phyloP scores from a whole-genome alignment of 129 eudicot species.

The Gnaphalium uliginosum region DNA sequence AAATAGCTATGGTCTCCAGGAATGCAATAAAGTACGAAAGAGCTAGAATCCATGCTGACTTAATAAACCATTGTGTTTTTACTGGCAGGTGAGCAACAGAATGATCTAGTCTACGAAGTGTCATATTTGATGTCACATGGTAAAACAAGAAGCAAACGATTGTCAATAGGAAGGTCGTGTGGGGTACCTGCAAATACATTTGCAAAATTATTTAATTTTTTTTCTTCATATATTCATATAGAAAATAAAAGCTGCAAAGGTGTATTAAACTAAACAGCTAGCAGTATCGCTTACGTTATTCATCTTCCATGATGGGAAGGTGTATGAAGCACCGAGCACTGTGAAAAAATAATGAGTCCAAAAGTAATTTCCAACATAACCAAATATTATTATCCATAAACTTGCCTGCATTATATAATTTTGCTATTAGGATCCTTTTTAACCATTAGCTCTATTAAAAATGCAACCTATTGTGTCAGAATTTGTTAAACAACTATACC shows the following conservation, averaged over 20 bases:
- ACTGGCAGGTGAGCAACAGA: slow-evolving; percentile 67
- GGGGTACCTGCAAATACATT: slow-evolving; percentile 69
- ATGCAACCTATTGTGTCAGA: background rate
- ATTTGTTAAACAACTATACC: background rate
- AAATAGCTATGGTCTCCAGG: slow-evolving; percentile 88
- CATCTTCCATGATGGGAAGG: slow-evolving; percentile 98
- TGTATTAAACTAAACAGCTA: background rate
- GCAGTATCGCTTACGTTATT: slow-evolving; percentile 57
- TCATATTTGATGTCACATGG: slow-evolving; percentile 84
- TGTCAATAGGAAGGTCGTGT: slow-evolving; percentile 86
- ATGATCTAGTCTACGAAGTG: slow-evolving; percentile 77
- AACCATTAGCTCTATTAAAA: background rate
- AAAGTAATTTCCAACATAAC: slow-evolving; percentile 94
- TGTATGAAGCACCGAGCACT: slow-evolving; percentile 92
- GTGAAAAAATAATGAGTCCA: slow-evolving; percentile 99
- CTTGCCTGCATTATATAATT: slow-evolving; percentile 60
- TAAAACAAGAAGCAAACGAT: slow-evolving; percentile 88
- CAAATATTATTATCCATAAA: slow-evolving; percentile 78
- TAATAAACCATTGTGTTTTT: slow-evolving; percentile 62
- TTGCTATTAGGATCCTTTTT: background rate
- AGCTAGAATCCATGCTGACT: slow-evolving; percentile 80
- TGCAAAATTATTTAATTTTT: background rate
- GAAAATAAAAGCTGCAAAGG: background rate
- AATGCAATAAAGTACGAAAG: slow-evolving; percentile 81
- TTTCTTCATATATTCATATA: background rate